These are phyloP conservation scores for Brassica rapa DNA, from an alignment of 345 rosid species.

Conservation along the genomic window DNA sequence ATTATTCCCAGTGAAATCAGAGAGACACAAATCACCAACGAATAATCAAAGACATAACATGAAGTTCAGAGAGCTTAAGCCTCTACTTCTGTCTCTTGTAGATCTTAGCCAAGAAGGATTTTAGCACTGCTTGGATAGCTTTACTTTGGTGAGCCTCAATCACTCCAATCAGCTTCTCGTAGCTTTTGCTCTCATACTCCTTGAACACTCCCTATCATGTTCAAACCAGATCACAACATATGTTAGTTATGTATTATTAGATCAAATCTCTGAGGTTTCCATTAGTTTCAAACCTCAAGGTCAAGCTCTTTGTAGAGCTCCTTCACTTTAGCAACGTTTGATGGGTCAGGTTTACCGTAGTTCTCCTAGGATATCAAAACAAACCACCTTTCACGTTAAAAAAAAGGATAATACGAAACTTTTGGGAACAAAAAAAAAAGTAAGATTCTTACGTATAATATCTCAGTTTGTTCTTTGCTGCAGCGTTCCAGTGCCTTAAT, in stretches of 20 bases:
- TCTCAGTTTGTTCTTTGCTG: conserved; percentile 62
- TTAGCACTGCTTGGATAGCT: conserved; percentile 78
- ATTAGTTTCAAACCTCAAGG: conserved; percentile 57
- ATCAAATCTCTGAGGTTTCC: background rate
- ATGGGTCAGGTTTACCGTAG: conserved; percentile 71
- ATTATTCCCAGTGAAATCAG: background rate
- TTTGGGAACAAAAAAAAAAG: too few relatives aligned
- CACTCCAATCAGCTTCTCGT: conserved; percentile 54
- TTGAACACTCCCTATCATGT: conserved; percentile 54
- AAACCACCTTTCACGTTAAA: conserved; percentile 19
- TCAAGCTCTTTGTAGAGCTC: conserved; percentile 67
- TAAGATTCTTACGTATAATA: conserved; percentile 46
- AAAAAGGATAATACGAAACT: background rate
- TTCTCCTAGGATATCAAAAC: conserved; percentile 52
- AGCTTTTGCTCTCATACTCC: conserved; percentile 80
- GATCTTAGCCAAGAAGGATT: conserved; percentile 81
- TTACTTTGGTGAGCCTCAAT: conserved; percentile 75
- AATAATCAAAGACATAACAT: conserved; percentile 9
- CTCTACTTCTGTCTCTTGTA: conserved; percentile 79
- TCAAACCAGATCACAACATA: conserved; percentile 1
- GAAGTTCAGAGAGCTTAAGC: background rate
- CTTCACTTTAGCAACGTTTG: conserved; percentile 65
- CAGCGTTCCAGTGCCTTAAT: conserved; percentile 70
- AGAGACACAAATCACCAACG: conserved; percentile 25
- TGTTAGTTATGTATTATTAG: background rate